phyloP scores from a whole-genome alignment of 495 filamentous ascomycete species.

The Sporormia fimetaria region DNA sequence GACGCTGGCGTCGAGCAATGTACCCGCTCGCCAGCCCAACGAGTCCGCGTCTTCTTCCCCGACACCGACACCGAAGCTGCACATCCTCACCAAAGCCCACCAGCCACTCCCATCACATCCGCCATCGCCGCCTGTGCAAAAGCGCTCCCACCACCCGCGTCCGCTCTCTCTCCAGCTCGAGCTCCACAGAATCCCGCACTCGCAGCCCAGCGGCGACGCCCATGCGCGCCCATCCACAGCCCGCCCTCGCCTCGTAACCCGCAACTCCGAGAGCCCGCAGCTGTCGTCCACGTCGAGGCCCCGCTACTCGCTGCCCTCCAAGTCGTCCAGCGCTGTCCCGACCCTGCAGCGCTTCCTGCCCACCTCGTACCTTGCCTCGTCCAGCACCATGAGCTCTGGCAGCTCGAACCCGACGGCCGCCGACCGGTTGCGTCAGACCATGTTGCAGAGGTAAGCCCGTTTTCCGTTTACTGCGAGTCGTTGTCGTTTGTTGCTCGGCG shows the following conservation, averaged over 20 bases:
- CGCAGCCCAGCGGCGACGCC: slow-evolving; percentile 1
- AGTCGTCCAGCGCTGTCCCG: slow-evolving; percentile 18
- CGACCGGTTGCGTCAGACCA: slow-evolving; percentile 44
- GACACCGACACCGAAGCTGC: not conserved
- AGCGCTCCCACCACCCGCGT: not conserved
- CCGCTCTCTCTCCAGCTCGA: not conserved
- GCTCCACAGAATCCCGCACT: not conserved
- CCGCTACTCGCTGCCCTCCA: slow-evolving; percentile 6
- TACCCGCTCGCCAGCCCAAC: too few relatives aligned
- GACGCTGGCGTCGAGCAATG: slow-evolving; percentile 5
- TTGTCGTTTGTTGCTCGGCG: not conserved
- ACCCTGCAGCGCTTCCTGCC: slow-evolving; percentile 18
- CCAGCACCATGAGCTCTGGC: slow-evolving; percentile 10
- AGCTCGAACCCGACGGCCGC: slow-evolving; percentile 39
- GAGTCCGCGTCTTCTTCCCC: not conserved
- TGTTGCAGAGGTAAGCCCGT: slow-evolving; percentile 38
- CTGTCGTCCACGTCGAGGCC: not conserved
- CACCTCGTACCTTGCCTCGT: slow-evolving; percentile 12
- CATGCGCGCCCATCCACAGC: slow-evolving; percentile 13
- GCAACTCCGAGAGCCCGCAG: slow-evolving; percentile 5
- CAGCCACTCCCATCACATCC: slow-evolving; percentile 1
- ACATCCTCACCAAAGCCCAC: too few relatives aligned
- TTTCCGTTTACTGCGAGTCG: slow-evolving; percentile 1
- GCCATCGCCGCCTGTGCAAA: not conserved
- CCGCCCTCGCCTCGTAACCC: slow-evolving; percentile 13